phyloP scores from a whole-genome alignment of 2,329 filamentous ascomycete species.

The Scedosporium minutisporum region DNA sequence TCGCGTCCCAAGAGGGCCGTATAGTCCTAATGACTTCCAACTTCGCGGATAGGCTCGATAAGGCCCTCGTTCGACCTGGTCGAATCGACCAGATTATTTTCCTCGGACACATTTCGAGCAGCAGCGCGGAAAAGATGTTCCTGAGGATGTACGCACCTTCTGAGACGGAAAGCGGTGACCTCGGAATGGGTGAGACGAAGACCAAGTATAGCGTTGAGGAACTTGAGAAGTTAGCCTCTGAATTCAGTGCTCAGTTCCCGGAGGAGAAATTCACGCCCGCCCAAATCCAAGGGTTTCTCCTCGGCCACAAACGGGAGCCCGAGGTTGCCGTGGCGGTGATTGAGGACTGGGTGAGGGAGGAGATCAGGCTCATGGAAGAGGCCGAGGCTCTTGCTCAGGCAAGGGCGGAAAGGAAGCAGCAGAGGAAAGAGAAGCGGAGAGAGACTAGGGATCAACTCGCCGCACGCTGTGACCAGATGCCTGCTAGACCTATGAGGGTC shows the following conservation, averaged over 20 bases:
- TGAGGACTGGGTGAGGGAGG: constrained; percentile 35
- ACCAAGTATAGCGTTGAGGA: not conserved
- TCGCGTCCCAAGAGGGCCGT: constrained; percentile 68
- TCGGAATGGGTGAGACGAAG: not conserved
- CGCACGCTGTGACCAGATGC: not conserved
- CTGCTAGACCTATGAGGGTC: not conserved
- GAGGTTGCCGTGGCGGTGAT: constrained; percentile 8
- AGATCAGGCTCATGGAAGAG: constrained; percentile 14
- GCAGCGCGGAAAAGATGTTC: constrained; percentile 49
- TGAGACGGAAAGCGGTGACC: constrained; percentile 25
- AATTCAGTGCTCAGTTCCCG: constrained; percentile 44
- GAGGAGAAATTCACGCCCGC: constrained; percentile 44
- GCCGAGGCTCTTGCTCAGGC: not conserved
- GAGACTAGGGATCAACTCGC: not conserved
- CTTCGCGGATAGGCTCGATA: constrained; percentile 61
- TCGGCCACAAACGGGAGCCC: constrained; percentile 28
- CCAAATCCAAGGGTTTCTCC: constrained; percentile 54
- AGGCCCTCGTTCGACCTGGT: constrained; percentile 64
- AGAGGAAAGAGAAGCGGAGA: not conserved
- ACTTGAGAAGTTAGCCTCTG: constrained; percentile 25
- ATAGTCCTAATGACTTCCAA: constrained; percentile 80
- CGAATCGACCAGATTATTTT: constrained; percentile 61
- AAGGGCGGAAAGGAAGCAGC: not conserved
- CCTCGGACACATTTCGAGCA: constrained; percentile 48
- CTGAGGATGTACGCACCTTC: constrained; percentile 46